Conservation (phyloP, 805 yeast genomes). For the Nakazawaea populi region DNA sequence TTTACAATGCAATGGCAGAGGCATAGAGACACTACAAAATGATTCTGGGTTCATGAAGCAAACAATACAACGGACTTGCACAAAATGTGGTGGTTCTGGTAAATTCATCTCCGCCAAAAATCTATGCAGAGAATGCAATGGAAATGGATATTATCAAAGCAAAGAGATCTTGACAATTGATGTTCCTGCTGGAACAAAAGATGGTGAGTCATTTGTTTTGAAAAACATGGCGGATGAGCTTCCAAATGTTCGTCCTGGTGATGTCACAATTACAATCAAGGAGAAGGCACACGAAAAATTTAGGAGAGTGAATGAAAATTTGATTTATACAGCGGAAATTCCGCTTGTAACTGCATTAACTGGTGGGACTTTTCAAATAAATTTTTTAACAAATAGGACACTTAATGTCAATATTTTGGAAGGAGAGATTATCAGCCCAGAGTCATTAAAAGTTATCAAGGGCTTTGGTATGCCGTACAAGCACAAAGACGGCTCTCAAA, state of each 20-base stretch:
- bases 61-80: conserved; percentile 37
- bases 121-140: conserved; percentile 36
- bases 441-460: conserved; percentile 39
- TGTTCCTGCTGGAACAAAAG: conserved; percentile 50
- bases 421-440: conserved; percentile 49
- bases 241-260: conserved; percentile 51
- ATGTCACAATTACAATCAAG: conserved; percentile 53
- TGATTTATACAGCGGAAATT: conserved; percentile 37
- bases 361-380: conserved; percentile 44
- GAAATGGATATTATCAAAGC: conserved; percentile 39
- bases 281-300: conserved; percentile 23
- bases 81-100: conserved; percentile 38
- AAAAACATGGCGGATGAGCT: conserved; percentile 67
- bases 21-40: conserved; percentile 31
- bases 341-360: conserved; percentile 49
- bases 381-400: conserved; percentile 30
- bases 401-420: conserved; percentile 34
- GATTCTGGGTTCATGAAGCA: conserved; percentile 41
- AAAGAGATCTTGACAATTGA: conserved; percentile 45
- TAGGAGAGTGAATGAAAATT: conserved; percentile 37
- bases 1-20: conserved; percentile 34
- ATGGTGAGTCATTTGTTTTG: conserved; percentile 46
- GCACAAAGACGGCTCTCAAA: conserved; percentile 12
- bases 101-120: conserved; percentile 23
- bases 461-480: conserved; percentile 60